These are phyloP conservation scores for Auricularia sp. DNA, from an alignment of 768 basidiomycete species.

Conservation along the genomic window DNA sequence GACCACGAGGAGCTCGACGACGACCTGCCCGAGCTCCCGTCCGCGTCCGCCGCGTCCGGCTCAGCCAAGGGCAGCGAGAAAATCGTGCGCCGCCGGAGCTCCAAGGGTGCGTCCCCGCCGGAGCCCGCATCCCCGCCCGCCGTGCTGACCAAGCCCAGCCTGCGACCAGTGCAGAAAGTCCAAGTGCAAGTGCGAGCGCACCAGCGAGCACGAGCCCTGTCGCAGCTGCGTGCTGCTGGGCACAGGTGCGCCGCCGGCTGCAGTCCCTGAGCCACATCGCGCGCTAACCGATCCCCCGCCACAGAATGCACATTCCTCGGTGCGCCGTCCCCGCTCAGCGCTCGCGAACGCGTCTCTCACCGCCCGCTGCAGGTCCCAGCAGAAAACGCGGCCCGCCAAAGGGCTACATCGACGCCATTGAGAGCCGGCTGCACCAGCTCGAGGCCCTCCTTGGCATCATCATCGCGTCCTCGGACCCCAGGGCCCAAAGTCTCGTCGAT, in stretches of 20 bases:
- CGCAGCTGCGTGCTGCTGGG: conserved; percentile 49
- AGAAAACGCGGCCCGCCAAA: conserved; percentile 83
- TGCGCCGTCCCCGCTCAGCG: neutral
- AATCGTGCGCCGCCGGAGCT: conserved; percentile 8
- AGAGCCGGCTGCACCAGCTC: conserved; percentile 81
- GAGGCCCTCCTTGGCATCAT: conserved; percentile 82
- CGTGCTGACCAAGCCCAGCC: conserved; percentile 24
- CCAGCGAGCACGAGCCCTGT: conserved; percentile 51
- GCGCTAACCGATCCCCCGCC: neutral
- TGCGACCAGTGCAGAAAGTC: conserved; percentile 87
- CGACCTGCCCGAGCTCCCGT: conserved; percentile 1
- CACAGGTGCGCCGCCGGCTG: conserved; percentile 32
- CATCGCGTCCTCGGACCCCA: conserved; percentile 40
- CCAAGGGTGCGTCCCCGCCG: conserved; percentile 5
- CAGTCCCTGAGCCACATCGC: neutral
- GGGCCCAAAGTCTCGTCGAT: conserved; percentile 34
- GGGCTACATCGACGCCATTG: conserved; percentile 91
- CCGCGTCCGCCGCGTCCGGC: neutral
- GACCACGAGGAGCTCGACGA: conserved; percentile 4
- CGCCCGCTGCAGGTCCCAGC: conserved; percentile 36
- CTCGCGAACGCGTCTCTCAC: neutral
- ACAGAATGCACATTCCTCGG: conserved; percentile 60
- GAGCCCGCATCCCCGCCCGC: neutral
- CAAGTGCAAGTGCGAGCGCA: conserved; percentile 70
- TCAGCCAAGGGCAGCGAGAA: conserved; percentile 3